Base-by-base conservation (phyloP, 768 basidiomycete genomes). In the Rhodotorula paludigena region DNA sequence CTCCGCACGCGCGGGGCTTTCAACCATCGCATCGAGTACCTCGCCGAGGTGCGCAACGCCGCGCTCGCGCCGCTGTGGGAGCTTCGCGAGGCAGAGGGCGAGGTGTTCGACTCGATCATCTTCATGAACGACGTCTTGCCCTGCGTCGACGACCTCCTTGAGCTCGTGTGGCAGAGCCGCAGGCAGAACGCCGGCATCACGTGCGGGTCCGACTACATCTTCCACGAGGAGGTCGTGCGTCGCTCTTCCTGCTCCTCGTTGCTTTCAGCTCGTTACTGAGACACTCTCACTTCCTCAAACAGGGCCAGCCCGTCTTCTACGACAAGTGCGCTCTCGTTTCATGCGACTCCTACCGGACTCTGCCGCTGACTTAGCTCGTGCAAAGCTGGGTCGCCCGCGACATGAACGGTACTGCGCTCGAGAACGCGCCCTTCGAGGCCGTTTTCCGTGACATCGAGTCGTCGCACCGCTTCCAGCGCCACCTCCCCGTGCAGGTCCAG, bases 71-170 rank as follows among this genome's bases (percentile, higher is more conserved):
- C 96, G 2, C 82, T 98, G 32, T 89, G 94, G 80, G 96, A 98
- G 76, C 84, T 96, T 44, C 84, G 96, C 47, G 93, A 96, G 77
- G 81, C 87, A 33, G 87, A 92, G 77, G 89, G 89, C 77, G 94
- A 98, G 80, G 87, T 90, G 74, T 99, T 98, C 73, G 94, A 99
- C 80, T 85, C 88, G 44, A 89, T 99, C 81, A 82, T 98, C 67
- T 99, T 99, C 83, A 98, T 98, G 92, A 99, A 99, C 84, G 96
- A 99, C 79, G 88, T 99, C 79, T 82, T 99, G 16, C 96, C 96
- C 30, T 99, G 96, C 79, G 86, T 96, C 44, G 96, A 99, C 78
- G 96, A 99, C 80, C 80, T 99, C 63, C 86, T 99, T 75, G 96
- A 99, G 80, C 86, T 99, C 76, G 93, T 99, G 77, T 97, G 88